A percentile compares a stretch with the other conserved stretches of the same genome.
These are phyloP conservation scores for Nepenthes alata DNA, from an alignment of 179 eudicot species.

Conservation along the genomic window DNA sequence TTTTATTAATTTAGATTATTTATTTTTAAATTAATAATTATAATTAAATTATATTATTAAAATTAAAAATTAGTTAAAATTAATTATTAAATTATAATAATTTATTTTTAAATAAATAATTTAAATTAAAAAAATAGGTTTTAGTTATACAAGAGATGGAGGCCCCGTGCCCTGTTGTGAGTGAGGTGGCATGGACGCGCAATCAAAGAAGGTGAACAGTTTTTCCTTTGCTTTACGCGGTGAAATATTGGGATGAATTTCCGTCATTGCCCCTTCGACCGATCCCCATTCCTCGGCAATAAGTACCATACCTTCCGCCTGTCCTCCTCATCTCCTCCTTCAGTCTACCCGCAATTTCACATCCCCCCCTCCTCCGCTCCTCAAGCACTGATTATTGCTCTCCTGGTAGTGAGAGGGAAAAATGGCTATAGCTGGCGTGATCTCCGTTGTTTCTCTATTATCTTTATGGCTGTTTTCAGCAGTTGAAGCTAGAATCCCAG, in stretches of 20 bases:
- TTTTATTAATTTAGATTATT: too few relatives aligned
- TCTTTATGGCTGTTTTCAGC: constrained; percentile 10
- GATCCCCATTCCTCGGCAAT: constrained; percentile 16
- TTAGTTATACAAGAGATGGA: too few relatives aligned
- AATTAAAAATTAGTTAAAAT: too few relatives aligned
- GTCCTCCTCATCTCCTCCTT: too few relatives aligned
- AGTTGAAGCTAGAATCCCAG: constrained; percentile 51
- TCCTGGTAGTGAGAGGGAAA: background rate
- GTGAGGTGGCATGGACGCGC: background rate
- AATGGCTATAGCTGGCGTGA: constrained; percentile 19
- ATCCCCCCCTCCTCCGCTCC: background rate
- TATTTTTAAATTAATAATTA: too few relatives aligned
- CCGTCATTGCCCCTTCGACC: constrained; percentile 11
- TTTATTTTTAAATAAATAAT: too few relatives aligned
- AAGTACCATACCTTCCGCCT: constrained; percentile 34
- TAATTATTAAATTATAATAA: too few relatives aligned
- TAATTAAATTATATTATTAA: too few relatives aligned
- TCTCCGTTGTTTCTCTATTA: constrained; percentile 16
- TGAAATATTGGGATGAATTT: background rate
- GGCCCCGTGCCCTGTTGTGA: too few relatives aligned
- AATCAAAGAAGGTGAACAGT: constrained; percentile 10
- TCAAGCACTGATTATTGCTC: background rate
- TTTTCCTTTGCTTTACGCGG: background rate
- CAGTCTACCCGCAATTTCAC: constrained; percentile 2
- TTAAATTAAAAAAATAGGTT: too few relatives aligned